Evolutionary conservation across 352 stramenopile genomes (phyloP).

Genomic region (Globisporangium solare): DNA sequence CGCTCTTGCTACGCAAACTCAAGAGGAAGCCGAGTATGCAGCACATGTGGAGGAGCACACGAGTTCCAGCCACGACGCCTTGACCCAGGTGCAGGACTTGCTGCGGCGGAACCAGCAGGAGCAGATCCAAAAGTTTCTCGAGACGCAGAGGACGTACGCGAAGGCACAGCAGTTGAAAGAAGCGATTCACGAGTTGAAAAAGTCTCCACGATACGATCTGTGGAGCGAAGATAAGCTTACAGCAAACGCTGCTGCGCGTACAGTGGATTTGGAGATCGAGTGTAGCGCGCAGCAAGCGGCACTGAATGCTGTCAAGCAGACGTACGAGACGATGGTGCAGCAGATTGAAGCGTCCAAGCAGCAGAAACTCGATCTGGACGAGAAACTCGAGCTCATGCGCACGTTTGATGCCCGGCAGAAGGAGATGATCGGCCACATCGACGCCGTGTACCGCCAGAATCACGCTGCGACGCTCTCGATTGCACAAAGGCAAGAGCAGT

Average conservation of each 20-base stretch:
- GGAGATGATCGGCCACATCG: constrained; percentile 29
- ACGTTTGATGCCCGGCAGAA: constrained; percentile 37
- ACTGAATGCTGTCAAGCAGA: constrained; percentile 13
- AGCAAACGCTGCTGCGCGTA: constrained; percentile 4
- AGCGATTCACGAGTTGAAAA: constrained; percentile 2
- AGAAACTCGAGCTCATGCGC: constrained; percentile 38
- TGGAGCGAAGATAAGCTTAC: constrained; percentile 7
- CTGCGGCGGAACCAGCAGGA: constrained; percentile 31
- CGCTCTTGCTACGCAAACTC: constrained; percentile 2
- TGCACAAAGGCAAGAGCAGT: constrained; percentile 18
- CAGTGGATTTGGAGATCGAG: constrained; percentile 27
- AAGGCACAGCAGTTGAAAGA: constrained; percentile 18
- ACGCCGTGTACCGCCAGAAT: constrained; percentile 25
- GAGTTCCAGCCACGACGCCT: constrained; percentile 27
- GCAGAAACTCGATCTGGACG: constrained; percentile 31
- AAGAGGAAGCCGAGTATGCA: constrained; percentile 31
- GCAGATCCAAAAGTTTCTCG: constrained; percentile 35
- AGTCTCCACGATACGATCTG: constrained; percentile 11
- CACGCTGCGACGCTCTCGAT: constrained; percentile 19
- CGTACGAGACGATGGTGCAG: constrained; percentile 15
- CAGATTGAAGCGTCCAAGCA: constrained; percentile 18
- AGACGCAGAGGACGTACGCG: constrained; percentile 26
- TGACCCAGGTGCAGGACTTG: constrained; percentile 34
- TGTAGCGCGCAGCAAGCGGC: constrained; percentile 19
- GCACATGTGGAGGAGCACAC: constrained; percentile 31